Evolutionary conservation across 805 yeast species (phyloP).

Genomic region (Ogataea neopini): DNA sequence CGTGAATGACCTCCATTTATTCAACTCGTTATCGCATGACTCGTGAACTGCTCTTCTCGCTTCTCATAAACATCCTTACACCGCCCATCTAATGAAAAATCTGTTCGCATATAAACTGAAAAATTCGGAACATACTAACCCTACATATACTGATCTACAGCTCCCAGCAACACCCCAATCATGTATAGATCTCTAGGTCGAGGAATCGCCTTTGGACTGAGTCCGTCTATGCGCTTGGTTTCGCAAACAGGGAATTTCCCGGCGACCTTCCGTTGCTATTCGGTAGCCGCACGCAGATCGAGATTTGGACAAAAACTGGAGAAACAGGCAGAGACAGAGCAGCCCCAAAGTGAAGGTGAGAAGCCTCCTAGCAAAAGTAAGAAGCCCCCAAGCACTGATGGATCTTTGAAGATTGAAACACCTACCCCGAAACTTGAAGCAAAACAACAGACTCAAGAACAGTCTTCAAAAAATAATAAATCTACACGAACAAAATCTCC

Average conservation of each 20-base stretch:
- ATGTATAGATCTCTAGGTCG: slow-evolving; percentile 1
- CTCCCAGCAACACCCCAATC: too few species aligned
- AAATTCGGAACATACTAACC: neutral
- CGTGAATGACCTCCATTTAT: too few species aligned
- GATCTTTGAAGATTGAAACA: too few species aligned
- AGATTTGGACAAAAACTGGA: slow-evolving; percentile 15
- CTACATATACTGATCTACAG: neutral
- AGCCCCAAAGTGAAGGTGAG: neutral
- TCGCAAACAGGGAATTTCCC: neutral
- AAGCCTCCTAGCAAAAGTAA: too few species aligned
- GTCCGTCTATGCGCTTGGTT: neutral
- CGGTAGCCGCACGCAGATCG: slow-evolving; percentile 13
- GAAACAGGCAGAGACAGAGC: neutral
- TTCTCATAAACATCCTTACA: too few species aligned
- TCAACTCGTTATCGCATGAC: too few species aligned
- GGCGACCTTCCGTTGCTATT: neutral
- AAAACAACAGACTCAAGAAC: neutral
- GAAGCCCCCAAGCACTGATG: too few species aligned
- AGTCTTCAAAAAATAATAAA: neutral
- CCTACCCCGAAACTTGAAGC: too few species aligned
- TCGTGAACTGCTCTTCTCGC: too few species aligned
- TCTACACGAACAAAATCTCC: too few species aligned
- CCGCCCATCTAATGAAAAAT: too few species aligned
- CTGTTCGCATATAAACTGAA: too few species aligned
- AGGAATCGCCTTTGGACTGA: neutral